Evolutionary conservation across 2,329 filamentous ascomycete genomes (phyloP).

Genomic region (Xylariaceae sp.): DNA sequence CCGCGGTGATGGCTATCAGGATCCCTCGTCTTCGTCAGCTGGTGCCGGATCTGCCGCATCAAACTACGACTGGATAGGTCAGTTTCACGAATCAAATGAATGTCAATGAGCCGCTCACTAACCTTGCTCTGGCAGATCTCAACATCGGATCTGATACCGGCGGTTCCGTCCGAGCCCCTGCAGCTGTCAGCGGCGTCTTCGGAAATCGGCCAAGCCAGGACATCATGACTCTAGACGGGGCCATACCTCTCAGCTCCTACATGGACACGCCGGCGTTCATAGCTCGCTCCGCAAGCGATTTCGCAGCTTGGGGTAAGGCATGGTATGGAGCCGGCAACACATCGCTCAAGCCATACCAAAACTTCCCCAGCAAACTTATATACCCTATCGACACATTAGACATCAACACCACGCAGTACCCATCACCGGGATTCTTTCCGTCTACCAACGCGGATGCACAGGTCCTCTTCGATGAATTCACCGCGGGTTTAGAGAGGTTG

Average conservation of each 20-base stretch:
- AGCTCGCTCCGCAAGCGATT: not conserved
- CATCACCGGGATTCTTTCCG: not conserved
- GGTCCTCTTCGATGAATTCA: not conserved
- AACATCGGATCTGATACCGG: not conserved
- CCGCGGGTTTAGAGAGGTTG: not conserved
- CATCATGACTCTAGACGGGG: not conserved
- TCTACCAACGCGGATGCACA: not conserved
- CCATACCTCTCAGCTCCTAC: not conserved
- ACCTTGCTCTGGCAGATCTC: not conserved
- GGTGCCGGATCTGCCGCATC: not conserved
- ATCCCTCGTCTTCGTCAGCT: not conserved
- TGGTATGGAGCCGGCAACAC: not conserved
- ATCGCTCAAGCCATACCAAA: not conserved
- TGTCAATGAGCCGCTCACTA: not conserved
- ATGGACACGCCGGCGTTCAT: not conserved
- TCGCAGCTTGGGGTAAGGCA: not conserved
- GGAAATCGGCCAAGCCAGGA: not conserved
- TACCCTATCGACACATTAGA: not conserved
- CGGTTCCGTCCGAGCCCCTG: not conserved
- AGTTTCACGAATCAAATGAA: not conserved
- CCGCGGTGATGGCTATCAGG: conserved; percentile 4
- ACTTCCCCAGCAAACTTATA: not conserved
- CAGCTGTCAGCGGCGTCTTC: not conserved
- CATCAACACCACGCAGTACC: not conserved
- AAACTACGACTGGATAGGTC: not conserved